A percentile compares a stretch with the other conserved stretches of the same genome.
Conservation (phyloP, 2,329 filamentous ascomycete species). For the Saccharata proteae region DNA sequence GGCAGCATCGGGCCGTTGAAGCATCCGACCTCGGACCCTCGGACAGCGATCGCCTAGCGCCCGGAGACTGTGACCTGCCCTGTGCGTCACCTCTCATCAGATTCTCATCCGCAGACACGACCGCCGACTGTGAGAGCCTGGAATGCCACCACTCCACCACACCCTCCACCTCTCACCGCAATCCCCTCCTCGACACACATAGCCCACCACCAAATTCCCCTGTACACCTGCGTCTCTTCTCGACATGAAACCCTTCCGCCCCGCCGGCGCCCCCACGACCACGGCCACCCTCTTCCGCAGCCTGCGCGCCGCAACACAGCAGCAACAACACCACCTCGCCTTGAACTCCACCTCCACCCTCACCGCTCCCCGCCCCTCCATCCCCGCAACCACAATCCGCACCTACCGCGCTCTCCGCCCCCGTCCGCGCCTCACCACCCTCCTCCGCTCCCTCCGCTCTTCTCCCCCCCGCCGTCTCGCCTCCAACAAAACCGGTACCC, state of each 20-base stretch:
- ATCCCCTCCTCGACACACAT: neutral
- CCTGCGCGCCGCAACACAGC: too few species aligned
- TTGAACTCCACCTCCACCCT: conserved; percentile 8
- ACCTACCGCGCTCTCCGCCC: conserved; percentile 10
- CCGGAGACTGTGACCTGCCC: too few species aligned
- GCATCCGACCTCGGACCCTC: too few species aligned
- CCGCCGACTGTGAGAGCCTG: too few species aligned
- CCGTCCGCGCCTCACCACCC: conserved; percentile 14
- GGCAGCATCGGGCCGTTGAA: too few species aligned
- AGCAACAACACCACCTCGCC: conserved; percentile 16
- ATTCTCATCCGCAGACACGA: too few species aligned
- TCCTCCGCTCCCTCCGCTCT: conserved; percentile 15
- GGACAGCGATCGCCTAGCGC: too few species aligned
- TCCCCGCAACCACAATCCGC: conserved; percentile 19
- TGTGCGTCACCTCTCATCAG: too few species aligned
- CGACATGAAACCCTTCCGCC: conserved; percentile 6
- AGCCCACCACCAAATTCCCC: too few species aligned
- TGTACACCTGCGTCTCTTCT: too few species aligned
- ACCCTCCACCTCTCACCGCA: neutral
- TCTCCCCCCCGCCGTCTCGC: conserved; percentile 20
- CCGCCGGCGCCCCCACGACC: neutral
- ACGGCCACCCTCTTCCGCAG: too few species aligned
- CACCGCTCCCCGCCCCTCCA: conserved; percentile 11
- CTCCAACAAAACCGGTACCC: conserved; percentile 16
- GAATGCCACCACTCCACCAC: conserved; percentile 1